phyloP scores from a whole-genome alignment of 768 basidiomycete genomes.

The Xanthoconium purpureum region DNA sequence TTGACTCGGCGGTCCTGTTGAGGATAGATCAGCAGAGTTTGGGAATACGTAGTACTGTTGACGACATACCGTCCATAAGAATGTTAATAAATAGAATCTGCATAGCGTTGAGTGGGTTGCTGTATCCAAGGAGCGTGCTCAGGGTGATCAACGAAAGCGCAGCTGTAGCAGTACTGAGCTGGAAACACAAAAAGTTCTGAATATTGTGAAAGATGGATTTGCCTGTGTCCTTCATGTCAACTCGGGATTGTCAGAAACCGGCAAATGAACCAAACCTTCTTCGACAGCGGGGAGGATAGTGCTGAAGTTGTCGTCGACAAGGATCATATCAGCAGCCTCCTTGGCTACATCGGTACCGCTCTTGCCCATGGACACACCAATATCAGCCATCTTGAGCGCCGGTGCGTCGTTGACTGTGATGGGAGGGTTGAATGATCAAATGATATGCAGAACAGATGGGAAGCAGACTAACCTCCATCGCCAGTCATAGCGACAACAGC shows the following conservation, averaged over 20 bases:
- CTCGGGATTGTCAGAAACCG: not conserved
- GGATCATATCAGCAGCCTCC: constrained; percentile 94
- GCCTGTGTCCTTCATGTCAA: constrained; percentile 40
- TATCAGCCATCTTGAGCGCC: constrained; percentile 96
- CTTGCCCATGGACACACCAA: constrained; percentile 97
- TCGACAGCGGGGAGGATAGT: constrained; percentile 93
- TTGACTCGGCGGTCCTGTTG: constrained; percentile 85
- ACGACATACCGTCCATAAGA: constrained; percentile 84
- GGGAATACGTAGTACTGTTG: not conserved
- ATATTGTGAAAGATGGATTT: constrained; percentile 99
- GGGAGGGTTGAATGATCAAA: not conserved
- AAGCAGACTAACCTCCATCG: constrained; percentile 74
- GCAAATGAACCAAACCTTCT: constrained; percentile 54
- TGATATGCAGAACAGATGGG: not conserved
- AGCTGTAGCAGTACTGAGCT: constrained; percentile 95
- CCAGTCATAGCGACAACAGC: constrained; percentile 97
- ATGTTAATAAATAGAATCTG: constrained; percentile 99
- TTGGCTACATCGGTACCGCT: constrained; percentile 99
- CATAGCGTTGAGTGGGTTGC: constrained; percentile 96
- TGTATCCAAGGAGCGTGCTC: constrained; percentile 84
- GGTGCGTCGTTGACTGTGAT: constrained; percentile 88
- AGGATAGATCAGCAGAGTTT: not conserved
- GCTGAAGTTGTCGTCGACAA: constrained; percentile 96
- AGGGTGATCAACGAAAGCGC: constrained; percentile 93
- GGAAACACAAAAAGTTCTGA: constrained; percentile 96